Evolutionary conservation across 177 flowering plant species (phyloP), one percentile per base, ranked within the genome.

Genomic region (Vitis hybrid): DNA sequence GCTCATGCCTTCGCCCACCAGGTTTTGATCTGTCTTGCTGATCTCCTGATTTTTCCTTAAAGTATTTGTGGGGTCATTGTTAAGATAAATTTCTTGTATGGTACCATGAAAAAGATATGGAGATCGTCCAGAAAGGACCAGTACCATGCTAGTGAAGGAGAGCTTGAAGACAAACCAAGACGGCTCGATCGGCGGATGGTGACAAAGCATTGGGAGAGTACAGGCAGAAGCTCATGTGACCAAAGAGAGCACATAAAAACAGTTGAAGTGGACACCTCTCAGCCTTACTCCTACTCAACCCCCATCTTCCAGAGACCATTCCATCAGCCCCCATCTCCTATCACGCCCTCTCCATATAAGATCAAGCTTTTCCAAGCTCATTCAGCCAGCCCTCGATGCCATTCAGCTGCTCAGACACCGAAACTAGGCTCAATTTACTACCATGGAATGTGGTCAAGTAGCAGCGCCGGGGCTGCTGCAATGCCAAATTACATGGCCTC

Each of bases 401-500:
- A 52, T 30, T 58, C 51, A 51, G 68, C 52, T 15, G 64, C 76
- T 30, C 73, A 71, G 17, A 71, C 79, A 4, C 78, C 78, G 3
- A 71, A 61, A 11, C 18, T 56, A 24, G 14, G 68, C 50, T 61
- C 65, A 52, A 61, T 46, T 30, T 57, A 65, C 50, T 53, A 30
- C 51, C 55, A 70, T 10, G 71, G 74, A 8, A 71, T 52, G n/a
- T n/a, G 64, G 46, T 17, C 14, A 3, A 27, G 10, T 2, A n/a
- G 65, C 9, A 46, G 68, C 8, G 53, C 35, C 30, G 64, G 14
- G 10, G 64, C 35, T 35, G 58, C 66, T 27, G 17, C 67, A 11
- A 27, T 70, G 63, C 91, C 91, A 7, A 87, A 77, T 63, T 88
- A 88, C 72, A 86, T 88, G 91, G 76, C 82, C 11, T 80, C 83